Evolutionary conservation across 306 rosid genomes (phyloP), one percentile per base, ranked within the genome.

Genomic region (Glycine soja): DNA sequence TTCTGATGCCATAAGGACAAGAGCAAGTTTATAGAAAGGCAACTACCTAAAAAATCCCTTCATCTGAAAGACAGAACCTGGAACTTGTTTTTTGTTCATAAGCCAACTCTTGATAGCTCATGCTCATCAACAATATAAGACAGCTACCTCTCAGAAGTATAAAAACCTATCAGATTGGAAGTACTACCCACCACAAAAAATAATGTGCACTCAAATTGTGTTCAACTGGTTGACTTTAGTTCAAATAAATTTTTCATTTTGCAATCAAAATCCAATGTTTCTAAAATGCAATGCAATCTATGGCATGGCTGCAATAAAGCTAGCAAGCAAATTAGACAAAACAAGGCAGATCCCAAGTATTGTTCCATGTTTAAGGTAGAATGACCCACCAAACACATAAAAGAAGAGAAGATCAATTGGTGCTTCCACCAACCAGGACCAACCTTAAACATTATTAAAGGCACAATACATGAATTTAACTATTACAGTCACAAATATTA

Each of bases 391-490:
- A 63, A 38, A 47, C 74, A 77, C 67, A 65, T 10, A 63, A 19
- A 10, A 45, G 47, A 72, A 46, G 56, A 53, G 40, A 30, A 9
- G 15, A 61, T 7, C 65, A 51, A 42, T 50, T 34, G 62, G 53
- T 38, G 13, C 40, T 74, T 74, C 80, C 52, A 54, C 70, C 70
- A 74, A 54, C 62, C 51, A 65, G 34, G 32, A 45, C 42, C 69
- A 65, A 7, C 58, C 69, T 68, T 36, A 16, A 52, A 69, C 40
- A 73, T 18, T 45, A 16, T 61, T 53, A 42, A 53, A 80, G 24
- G 66, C 53, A 70, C 38, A 70, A 42, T 18, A 69, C 40, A 30
- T 52, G 56, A 84, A 75, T 54, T 76, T 54, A 63, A 47, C 59
- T 16, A 84, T 69, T 14, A 59, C 1, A 15, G 50, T 66, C 72